Percentiles rank a stretch among this genome's conserved stretches.
Conservation (phyloP, 2,329 filamentous ascomycete genomes). For the Emergomyces orientalis region DNA sequence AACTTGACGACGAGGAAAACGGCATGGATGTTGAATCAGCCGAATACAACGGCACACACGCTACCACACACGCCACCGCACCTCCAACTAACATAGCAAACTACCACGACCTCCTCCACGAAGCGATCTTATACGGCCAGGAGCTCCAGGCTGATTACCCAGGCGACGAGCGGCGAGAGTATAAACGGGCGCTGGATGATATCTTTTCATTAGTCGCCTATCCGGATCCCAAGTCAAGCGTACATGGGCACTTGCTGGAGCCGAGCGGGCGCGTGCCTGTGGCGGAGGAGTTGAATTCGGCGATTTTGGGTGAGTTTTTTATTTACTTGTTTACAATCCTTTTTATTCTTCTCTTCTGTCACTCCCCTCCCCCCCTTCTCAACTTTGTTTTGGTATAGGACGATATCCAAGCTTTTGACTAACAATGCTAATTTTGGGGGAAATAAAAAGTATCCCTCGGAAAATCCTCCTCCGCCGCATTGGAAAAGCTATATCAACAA, state of each 20-base stretch:
- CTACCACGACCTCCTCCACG: conserved; percentile 50
- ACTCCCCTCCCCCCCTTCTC: neutral
- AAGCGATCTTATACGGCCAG: conserved; percentile 71
- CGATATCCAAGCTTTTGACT: conserved; percentile 9
- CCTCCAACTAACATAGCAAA: conserved; percentile 23
- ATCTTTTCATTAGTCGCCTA: conserved; percentile 88
- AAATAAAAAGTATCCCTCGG: conserved; percentile 65
- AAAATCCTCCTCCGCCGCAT: conserved; percentile 73
- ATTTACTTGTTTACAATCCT: conserved; percentile 11
- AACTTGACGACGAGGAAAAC: conserved; percentile 39
- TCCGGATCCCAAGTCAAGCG: conserved; percentile 64
- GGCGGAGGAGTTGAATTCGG: conserved; percentile 88
- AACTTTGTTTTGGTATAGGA: neutral
- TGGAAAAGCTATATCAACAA: conserved; percentile 80
- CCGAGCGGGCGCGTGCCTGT: conserved; percentile 64
- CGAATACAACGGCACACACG: neutral
- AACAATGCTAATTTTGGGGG: conserved; percentile 17
- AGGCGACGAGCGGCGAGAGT: conserved; percentile 58
- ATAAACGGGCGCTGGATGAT: conserved; percentile 65
- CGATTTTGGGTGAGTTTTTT: conserved; percentile 65
- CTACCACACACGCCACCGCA: neutral
- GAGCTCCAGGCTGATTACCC: conserved; percentile 68
- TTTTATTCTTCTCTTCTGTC: neutral
- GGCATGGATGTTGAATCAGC: conserved; percentile 29
- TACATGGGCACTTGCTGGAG: conserved; percentile 70